Percentiles rank a stretch among this genome's conserved stretches.
Evolutionary conservation across 305 asterid genomes (phyloP).

Genomic region (Fraxinus greggii): DNA sequence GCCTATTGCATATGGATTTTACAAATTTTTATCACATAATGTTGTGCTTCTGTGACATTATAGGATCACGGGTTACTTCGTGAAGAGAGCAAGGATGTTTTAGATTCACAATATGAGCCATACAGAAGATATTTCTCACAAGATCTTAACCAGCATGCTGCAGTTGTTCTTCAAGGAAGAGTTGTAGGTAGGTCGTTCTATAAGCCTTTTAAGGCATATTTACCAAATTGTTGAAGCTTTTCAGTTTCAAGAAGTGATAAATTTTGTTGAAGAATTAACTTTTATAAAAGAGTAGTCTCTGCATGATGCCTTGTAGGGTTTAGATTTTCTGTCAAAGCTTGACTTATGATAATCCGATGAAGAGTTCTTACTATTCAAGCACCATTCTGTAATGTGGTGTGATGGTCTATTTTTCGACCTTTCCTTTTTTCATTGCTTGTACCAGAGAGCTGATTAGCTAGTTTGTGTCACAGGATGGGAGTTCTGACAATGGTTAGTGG

Average conservation of each 20-base stretch:
- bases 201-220: conserved; percentile 3
- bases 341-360: not conserved
- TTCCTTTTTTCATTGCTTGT: not conserved
- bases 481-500: not conserved
- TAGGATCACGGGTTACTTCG: conserved; percentile 85
- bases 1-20: not conserved
- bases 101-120: conserved; percentile 83
- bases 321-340: not conserved
- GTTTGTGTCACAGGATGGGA: not conserved
- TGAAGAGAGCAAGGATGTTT: conserved; percentile 58
- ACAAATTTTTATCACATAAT: conserved; percentile 7
- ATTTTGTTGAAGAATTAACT: not conserved
- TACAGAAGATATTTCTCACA: conserved; percentile 77
- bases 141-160: conserved; percentile 90
- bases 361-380: not conserved
- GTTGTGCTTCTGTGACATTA: conserved; percentile 19
- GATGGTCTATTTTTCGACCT: not conserved
- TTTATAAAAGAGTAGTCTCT: not conserved
- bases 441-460: not conserved
- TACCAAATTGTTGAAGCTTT: not conserved
- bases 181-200: conserved; percentile 57
- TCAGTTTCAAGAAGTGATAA: not conserved
- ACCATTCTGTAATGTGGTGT: not conserved
- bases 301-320: not conserved
- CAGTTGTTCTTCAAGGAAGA: conserved; percentile 99